A percentile compares a stretch with the other conserved stretches of the same genome.
Evolutionary conservation across 1,284 basidiomycete genomes (phyloP).

Genomic region (Sphaerobolus stellatus): DNA sequence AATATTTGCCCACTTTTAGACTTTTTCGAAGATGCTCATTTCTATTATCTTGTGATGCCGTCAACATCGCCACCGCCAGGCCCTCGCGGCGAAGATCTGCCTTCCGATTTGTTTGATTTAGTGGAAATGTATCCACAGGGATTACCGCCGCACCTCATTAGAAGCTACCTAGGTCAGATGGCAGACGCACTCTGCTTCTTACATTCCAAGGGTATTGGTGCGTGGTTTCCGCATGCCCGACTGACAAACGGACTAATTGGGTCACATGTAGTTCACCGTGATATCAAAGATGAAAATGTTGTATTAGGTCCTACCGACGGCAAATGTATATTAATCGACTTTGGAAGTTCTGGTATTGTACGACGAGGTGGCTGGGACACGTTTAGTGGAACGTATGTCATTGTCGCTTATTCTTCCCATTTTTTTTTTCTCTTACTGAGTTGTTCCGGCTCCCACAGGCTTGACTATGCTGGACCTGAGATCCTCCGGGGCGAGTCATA

Average conservation of each 20-base stretch:
- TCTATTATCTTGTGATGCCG: conserved; percentile 88
- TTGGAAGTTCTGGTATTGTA: conserved; percentile 89
- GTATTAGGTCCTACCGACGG: conserved; percentile 66
- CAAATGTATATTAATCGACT: conserved; percentile 92
- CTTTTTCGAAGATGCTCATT: conserved; percentile 97
- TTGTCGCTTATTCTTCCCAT: neutral
- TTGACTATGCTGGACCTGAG: conserved; percentile 96
- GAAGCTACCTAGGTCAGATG: conserved; percentile 90
- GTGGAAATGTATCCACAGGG: conserved; percentile 90
- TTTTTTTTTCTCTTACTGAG: neutral
- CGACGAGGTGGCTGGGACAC: conserved; percentile 89
- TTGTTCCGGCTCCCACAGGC: conserved; percentile 44
- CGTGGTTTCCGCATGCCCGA: conserved; percentile 23
- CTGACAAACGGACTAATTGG: neutral
- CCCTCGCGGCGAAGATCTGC: conserved; percentile 41
- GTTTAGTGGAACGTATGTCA: conserved; percentile 84
- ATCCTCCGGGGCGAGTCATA: conserved; percentile 95
- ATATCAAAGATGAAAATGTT: conserved; percentile 99
- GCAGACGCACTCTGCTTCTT: conserved; percentile 91
- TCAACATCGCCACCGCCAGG: conserved; percentile 61
- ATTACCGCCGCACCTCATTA: conserved; percentile 71
- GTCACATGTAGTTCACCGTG: conserved; percentile 77
- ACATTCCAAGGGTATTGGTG: conserved; percentile 86
- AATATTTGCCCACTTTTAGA: conserved; percentile 93
- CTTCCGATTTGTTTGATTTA: conserved; percentile 91